Evolutionary conservation across 176 grass and related monocot genomes (phyloP).

Genomic region (Cenchrus americanus): DNA sequence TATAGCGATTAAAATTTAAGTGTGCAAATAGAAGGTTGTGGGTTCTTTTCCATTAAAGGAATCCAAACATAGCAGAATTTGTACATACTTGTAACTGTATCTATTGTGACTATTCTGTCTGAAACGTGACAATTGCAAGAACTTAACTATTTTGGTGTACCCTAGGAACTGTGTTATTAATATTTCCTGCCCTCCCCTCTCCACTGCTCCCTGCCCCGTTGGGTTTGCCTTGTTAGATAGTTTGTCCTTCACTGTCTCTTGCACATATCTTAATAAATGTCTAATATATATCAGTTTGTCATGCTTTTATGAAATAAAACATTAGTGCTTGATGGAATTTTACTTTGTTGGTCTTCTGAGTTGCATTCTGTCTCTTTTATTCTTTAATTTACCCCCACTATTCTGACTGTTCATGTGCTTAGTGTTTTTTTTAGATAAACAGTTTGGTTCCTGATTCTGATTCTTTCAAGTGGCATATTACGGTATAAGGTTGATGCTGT

Average conservation of each 20-base stretch:
- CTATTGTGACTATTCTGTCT: neutral
- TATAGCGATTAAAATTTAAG: neutral
- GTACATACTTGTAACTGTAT: neutral
- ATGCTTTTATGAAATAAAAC: constrained; percentile 7
- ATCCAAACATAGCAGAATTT: neutral
- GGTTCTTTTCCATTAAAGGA: neutral
- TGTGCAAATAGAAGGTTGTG: neutral
- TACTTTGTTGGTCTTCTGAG: neutral
- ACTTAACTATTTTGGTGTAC: neutral
- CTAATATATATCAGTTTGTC: neutral
- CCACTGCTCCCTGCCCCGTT: too few species aligned
- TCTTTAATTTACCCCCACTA: neutral
- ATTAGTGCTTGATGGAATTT: neutral
- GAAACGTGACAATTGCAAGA: neutral
- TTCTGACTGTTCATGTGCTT: neutral
- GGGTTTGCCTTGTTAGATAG: neutral
- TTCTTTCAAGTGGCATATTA: too few species aligned
- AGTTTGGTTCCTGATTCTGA: neutral
- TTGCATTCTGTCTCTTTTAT: neutral
- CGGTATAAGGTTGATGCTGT: too few species aligned
- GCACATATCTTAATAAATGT: constrained; percentile 10
- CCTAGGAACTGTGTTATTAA: neutral
- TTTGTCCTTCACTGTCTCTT: neutral
- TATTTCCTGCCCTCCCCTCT: neutral
- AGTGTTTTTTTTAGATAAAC: neutral